Conservation (phyloP, 2,329 filamentous ascomycete genomes). For the Paraphoma sp. region DNA sequence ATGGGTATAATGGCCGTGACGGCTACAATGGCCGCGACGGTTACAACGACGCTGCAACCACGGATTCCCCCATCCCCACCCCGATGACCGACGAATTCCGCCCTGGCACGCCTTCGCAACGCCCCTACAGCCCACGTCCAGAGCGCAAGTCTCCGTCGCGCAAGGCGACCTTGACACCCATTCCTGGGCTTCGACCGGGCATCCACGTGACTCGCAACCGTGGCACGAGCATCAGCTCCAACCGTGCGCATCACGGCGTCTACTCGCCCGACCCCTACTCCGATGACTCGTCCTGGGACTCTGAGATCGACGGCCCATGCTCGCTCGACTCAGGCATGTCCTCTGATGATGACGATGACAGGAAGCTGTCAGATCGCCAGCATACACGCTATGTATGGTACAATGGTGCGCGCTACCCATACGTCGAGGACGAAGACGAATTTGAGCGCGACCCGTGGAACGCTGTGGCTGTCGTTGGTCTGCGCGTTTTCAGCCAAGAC, state of each 20-base stretch:
- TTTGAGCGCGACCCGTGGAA: slow-evolving; percentile 64
- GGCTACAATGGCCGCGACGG: slow-evolving; percentile 37
- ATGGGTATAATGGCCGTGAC: slow-evolving; percentile 40
- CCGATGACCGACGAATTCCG: slow-evolving; percentile 40
- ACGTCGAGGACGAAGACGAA: slow-evolving; percentile 49
- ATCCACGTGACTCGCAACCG: slow-evolving; percentile 42
- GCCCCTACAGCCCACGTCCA: slow-evolving; percentile 37
- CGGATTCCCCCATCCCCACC: slow-evolving; percentile 42
- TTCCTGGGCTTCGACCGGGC: slow-evolving; percentile 42
- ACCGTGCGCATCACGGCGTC: slow-evolving; percentile 38
- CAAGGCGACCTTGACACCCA: slow-evolving; percentile 46
- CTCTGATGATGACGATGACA: slow-evolving; percentile 18
- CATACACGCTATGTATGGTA: slow-evolving; percentile 27
- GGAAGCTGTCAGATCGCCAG: slow-evolving; percentile 16
- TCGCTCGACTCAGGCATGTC: slow-evolving; percentile 33
- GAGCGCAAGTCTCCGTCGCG: slow-evolving; percentile 41
- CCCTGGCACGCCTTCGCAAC: slow-evolving; percentile 40
- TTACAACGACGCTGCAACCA: slow-evolving; percentile 33
- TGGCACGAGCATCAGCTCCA: slow-evolving; percentile 35
- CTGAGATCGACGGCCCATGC: slow-evolving; percentile 47
- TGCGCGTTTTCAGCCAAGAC: slow-evolving; percentile 64
- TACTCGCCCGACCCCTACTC: slow-evolving; percentile 40
- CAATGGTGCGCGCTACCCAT: slow-evolving; percentile 27
- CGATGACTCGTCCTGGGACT: slow-evolving; percentile 50
- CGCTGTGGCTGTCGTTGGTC: slow-evolving; percentile 65